phyloP scores from a whole-genome alignment of 1,284 basidiomycete genomes.

The Malassezia dermatis region DNA sequence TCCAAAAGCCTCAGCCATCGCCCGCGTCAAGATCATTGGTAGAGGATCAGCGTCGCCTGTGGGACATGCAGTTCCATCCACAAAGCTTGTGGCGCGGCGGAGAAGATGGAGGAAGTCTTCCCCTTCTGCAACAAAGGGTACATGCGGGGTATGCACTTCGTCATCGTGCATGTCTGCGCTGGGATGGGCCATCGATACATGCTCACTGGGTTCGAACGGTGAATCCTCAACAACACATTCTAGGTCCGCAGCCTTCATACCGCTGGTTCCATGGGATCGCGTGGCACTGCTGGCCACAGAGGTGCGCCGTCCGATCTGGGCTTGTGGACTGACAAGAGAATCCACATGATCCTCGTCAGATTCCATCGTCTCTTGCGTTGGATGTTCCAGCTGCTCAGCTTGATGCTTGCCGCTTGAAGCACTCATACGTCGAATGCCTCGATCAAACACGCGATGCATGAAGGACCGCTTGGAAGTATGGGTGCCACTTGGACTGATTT shows the following conservation, averaged over 20 bases:
- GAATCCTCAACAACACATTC: not conserved
- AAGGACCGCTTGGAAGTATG: slow-evolving; percentile 10
- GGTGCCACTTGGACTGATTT: slow-evolving; percentile 12
- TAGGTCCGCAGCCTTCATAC: slow-evolving; percentile 13
- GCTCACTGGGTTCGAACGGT: not conserved
- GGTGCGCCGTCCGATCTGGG: slow-evolving; percentile 11
- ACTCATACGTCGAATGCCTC: not conserved
- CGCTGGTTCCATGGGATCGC: slow-evolving; percentile 14
- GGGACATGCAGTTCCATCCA: not conserved
- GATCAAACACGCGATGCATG: slow-evolving; percentile 8
- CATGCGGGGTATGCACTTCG: not conserved
- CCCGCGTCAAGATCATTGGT: slow-evolving; percentile 27
- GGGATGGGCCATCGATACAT: not conserved
- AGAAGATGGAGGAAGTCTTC: slow-evolving; percentile 21
- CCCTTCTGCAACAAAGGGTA: slow-evolving; percentile 6
- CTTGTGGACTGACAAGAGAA: not conserved
- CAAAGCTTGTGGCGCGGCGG: slow-evolving; percentile 6
- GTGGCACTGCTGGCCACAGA: not conserved
- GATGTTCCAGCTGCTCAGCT: not conserved
- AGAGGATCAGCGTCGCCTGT: slow-evolving; percentile 27
- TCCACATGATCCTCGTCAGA: slow-evolving; percentile 16
- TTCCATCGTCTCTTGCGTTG: slow-evolving; percentile 1
- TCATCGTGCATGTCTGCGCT: not conserved
- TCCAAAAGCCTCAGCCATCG: slow-evolving; percentile 33
- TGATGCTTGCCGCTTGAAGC: not conserved